Conservation (phyloP, 345 rosid genomes). For the Eucalyptus decipiens region DNA sequence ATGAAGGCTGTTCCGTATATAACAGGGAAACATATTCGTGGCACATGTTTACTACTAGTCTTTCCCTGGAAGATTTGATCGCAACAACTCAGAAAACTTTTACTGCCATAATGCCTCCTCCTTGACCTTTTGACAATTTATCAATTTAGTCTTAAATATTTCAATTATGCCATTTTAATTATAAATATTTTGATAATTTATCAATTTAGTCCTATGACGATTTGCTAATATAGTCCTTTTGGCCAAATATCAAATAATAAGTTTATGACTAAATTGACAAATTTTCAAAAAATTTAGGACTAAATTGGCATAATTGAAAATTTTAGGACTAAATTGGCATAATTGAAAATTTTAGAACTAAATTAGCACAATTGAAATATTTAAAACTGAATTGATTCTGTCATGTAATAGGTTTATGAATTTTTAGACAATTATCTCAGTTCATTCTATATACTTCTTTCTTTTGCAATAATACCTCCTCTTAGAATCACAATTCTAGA, state of each 20-base stretch:
- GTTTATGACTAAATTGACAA: background rate
- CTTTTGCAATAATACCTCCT: background rate
- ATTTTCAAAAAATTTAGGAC: too few relatives aligned
- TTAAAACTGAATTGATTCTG: too few relatives aligned
- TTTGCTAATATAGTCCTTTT: background rate
- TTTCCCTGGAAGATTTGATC: background rate
- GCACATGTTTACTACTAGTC: background rate
- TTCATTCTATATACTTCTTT: background rate
- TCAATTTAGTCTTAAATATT: too few relatives aligned
- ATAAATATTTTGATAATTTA: background rate
- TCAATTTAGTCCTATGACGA: too few relatives aligned
- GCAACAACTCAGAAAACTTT: background rate
- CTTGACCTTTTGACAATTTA: too few relatives aligned
- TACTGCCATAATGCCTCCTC: background rate
- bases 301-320: too few relatives aligned
- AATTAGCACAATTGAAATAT: too few relatives aligned
- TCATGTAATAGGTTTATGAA: background rate
- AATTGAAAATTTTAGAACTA: too few relatives aligned
- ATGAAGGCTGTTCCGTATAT: background rate
- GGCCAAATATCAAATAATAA: background rate
- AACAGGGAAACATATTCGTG: background rate
- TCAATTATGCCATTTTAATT: too few relatives aligned
- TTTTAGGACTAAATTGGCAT: too few relatives aligned
- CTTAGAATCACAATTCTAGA: background rate
- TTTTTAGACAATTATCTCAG: too few relatives aligned